Evolutionary conservation across 108 stramenopile genomes (phyloP).

Genomic region (Bacterosira constricta): DNA sequence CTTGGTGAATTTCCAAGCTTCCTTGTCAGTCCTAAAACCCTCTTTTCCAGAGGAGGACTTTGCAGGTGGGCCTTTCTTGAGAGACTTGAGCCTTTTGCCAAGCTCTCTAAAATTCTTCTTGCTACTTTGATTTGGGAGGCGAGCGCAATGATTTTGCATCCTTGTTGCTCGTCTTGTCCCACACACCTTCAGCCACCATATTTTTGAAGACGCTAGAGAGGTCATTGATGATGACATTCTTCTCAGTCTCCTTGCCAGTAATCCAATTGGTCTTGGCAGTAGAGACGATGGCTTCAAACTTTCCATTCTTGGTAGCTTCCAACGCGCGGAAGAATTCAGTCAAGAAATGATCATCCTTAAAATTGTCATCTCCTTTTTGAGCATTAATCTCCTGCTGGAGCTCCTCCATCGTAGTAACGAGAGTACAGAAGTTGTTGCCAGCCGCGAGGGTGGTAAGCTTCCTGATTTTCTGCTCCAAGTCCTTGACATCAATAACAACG

Average conservation of each 20-base stretch:
- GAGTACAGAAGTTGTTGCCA: background rate
- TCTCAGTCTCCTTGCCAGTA: background rate
- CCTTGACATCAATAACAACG: constrained; percentile 5
- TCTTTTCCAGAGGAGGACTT: too few relatives aligned
- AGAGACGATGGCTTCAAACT: background rate
- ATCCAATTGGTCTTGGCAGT: background rate
- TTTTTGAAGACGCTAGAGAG: background rate
- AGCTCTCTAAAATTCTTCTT: background rate
- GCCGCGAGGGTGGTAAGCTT: background rate
- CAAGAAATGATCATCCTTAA: constrained; percentile 6
- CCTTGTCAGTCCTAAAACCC: background rate
- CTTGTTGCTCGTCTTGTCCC: background rate
- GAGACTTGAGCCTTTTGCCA: background rate
- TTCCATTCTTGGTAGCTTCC: background rate
- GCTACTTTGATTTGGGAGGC: background rate
- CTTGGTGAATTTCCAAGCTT: background rate
- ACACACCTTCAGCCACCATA: background rate
- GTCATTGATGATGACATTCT: background rate
- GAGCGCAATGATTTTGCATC: constrained; percentile 9
- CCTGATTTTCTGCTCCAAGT: background rate
- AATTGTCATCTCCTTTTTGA: background rate
- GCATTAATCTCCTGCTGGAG: background rate
- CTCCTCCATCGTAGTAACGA: background rate
- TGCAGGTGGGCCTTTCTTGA: background rate
- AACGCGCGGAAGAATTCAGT: constrained; percentile 12